Evolutionary conservation across 306 rosid species (phyloP), one percentile per base, ranked within the genome.

Genomic region (Crataegus laevigata): DNA sequence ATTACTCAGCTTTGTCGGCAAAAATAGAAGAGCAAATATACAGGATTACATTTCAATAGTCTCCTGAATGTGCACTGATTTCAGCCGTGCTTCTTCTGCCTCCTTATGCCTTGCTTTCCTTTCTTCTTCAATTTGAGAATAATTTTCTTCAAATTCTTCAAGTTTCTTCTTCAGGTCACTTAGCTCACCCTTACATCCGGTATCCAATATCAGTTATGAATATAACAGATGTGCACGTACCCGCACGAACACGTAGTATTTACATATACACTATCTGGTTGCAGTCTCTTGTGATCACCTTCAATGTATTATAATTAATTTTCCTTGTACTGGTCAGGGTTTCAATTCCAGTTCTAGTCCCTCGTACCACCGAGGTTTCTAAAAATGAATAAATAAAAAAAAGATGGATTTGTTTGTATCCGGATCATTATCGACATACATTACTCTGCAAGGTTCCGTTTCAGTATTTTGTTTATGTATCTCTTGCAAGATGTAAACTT

Each of bases 31-130:
- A n/a, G 25, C 26, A 57, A 57, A 57, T 57, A 57, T 55, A 72
- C 68, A 51, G 14, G 71, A 68, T 26, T 66, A 90, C 97, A 96
- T 90, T 84, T 90, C 94, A 69, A 90, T 85, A 71, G 88, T 85
- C 79, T 90, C 94, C 77, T 86, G 96, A 83, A 92, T 91, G 71
- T 88, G 89, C 73, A 51, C 68, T 70, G 94, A 80, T 72, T 92
- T 87, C 77, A 83, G 50, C 13, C 82, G 93, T 67, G 89, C 89
- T 81, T 88, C 94, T 84, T 88, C 94, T 34, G 91, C 88, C 88
- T 90, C 96, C 83, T 84, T 81, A 59, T 90, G 69, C 80, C 87
- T 88, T 52, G 42, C 80, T 86, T 88, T 80, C 75, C 79, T 86
- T 78, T 88, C 90, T 13, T 75, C 83, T 64, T 83, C 89, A 42